These are phyloP conservation scores for Panicum virgatum DNA, from an alignment of 202 grass and related monocot genomes.

Conservation along the genomic window DNA sequence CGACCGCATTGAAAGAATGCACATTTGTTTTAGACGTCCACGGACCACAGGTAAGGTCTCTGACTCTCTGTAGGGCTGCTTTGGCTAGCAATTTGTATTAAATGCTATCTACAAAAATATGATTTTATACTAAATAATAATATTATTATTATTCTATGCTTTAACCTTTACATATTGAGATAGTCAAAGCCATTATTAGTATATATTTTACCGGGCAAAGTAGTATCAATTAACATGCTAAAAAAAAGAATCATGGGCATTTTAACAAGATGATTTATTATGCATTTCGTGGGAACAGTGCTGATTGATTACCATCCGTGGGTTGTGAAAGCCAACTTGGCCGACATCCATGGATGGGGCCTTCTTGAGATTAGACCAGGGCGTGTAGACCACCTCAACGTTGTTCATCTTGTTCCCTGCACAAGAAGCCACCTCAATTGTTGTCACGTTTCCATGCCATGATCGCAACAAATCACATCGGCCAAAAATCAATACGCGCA, in stretches of 20 bases:
- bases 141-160: not conserved
- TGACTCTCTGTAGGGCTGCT: no score
- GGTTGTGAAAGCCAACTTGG: constrained; percentile 93
- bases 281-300: not conserved
- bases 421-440: constrained; percentile 31
- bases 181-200: no score
- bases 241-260: not conserved
- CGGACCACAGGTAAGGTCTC: no score
- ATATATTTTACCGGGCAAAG: not conserved
- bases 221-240: not conserved
- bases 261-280: not conserved
- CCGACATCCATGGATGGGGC: constrained; percentile 91
- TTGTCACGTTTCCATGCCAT: constrained; percentile 19
- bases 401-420: constrained; percentile 99
- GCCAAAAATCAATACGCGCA: not conserved
- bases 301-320: constrained; percentile 60
- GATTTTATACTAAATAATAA: not conserved
- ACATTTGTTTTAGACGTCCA: no score
- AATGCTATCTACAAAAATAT: not conserved
- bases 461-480: constrained; percentile 36
- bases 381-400: constrained; percentile 87
- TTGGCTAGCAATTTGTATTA: no score
- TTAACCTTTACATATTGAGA: not conserved
- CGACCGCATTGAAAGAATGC: no score
- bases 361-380: constrained; percentile 99